These are phyloP conservation scores for Aspergillus hortae DNA, from an alignment of 2,329 filamentous ascomycete species.

Conservation along the genomic window DNA sequence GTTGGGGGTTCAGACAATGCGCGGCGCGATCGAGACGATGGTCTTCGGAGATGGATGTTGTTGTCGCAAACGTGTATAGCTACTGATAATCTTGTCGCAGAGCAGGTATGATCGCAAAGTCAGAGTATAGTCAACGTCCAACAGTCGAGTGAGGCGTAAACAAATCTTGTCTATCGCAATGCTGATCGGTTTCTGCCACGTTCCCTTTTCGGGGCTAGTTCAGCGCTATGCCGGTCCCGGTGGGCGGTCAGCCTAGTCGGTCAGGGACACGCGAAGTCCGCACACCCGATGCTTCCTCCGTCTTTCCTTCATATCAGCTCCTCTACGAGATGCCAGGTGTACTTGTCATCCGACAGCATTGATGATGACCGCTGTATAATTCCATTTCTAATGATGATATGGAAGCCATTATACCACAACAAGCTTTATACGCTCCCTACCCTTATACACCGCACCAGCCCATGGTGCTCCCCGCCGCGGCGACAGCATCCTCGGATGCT, in stretches of 20 bases:
- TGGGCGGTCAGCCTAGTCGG: constrained; percentile 16
- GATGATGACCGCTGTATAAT: background rate
- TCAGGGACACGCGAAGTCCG: background rate
- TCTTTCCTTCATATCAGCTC: background rate
- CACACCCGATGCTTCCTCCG: background rate
- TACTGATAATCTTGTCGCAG: no score
- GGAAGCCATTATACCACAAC: no score
- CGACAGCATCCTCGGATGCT: constrained; percentile 51
- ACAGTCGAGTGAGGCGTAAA: constrained; percentile 5
- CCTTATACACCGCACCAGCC: no score
- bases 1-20: no score
- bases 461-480: constrained; percentile 44
- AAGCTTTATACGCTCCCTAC: no score
- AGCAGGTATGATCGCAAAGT: background rate
- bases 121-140: background rate
- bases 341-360: background rate
- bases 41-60: background rate
- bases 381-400: no score
- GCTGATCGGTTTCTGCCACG: constrained; percentile 22
- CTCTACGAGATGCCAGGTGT: background rate
- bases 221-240: constrained; percentile 9
- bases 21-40: no score
- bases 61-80: background rate
- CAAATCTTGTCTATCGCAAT: background rate
- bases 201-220: constrained; percentile 10